phyloP scores from a whole-genome alignment of 2,329 filamentous ascomycete genomes.

The Aciculosporium take region DNA sequence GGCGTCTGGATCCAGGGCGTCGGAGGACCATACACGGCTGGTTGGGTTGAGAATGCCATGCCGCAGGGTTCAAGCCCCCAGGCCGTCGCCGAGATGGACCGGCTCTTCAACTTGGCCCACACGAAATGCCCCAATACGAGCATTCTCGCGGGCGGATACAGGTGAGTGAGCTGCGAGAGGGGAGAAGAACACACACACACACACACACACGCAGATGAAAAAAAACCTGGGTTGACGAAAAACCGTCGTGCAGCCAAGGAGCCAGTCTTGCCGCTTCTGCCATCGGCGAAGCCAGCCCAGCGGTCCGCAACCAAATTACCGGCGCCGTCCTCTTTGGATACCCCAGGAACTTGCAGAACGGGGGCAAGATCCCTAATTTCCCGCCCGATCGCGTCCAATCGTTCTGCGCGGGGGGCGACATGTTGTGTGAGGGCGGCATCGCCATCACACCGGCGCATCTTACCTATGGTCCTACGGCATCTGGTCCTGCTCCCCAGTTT shows the following conservation, averaged over 20 bases:
- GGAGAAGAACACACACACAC: no score
- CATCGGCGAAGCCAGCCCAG: conserved; percentile 18
- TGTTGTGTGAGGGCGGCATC: conserved; percentile 23
- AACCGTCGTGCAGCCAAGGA: conserved; percentile 20
- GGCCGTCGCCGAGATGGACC: conserved; percentile 26
- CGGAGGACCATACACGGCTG: conserved; percentile 23
- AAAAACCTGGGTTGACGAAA: background rate
- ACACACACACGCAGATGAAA: background rate
- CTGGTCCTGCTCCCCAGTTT: conserved; percentile 12
- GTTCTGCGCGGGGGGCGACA: conserved; percentile 23
- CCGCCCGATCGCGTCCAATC: conserved; percentile 19
- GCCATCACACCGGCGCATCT: conserved; percentile 22
- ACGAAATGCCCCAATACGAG: conserved; percentile 28
- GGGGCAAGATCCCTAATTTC: conserved; percentile 24
- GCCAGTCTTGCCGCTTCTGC: conserved; percentile 28
- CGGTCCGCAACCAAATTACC: conserved; percentile 21
- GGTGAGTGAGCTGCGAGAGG: conserved; percentile 7
- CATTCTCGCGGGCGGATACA: conserved; percentile 27
- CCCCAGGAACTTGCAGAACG: conserved; percentile 28
- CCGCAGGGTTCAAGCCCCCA: conserved; percentile 21
- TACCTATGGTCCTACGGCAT: conserved; percentile 13
- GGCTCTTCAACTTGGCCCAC: conserved; percentile 24
- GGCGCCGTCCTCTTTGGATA: conserved; percentile 26
- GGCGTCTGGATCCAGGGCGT: conserved; percentile 30
- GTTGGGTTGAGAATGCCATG: conserved; percentile 21